Conservation (phyloP, 176 grass and related monocot species). For the Oryza officinalis region DNA sequence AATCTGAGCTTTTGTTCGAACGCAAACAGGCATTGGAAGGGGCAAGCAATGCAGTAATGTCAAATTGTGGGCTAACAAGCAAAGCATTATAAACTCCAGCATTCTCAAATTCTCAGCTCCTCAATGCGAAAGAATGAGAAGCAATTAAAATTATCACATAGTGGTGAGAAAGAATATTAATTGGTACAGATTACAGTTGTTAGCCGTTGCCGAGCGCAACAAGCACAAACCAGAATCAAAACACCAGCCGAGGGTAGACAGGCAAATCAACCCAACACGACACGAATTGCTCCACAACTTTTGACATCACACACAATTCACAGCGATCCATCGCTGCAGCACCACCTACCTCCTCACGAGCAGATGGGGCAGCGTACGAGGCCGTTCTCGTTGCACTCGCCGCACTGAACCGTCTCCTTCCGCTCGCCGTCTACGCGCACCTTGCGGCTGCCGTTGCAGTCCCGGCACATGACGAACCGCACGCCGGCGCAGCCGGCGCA, state of each 20-base stretch:
- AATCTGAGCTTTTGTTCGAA: neutral
- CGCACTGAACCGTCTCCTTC: conserved; percentile 68
- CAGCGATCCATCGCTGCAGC: conserved; percentile 1
- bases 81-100: neutral
- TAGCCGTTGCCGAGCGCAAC: conserved; percentile 46
- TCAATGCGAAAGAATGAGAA: conserved; percentile 4
- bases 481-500: conserved; percentile 87
- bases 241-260: conserved; percentile 52
- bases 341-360: conserved; percentile 13
- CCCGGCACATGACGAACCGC: conserved; percentile 91
- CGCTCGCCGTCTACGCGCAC: conserved; percentile 64
- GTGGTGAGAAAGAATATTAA: conserved; percentile 21
- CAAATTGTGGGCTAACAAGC: neutral
- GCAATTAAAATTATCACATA: conserved; percentile 29
- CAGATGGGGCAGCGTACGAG: conserved; percentile 91
- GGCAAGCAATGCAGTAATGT: neutral
- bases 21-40: neutral
- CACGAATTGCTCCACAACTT: conserved; percentile 11
- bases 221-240: conserved; percentile 24
- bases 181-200: conserved; percentile 36
- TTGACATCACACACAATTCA: neutral
- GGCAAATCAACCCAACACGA: conserved; percentile 59
- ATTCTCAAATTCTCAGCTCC: neutral
- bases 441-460: conserved; percentile 96
- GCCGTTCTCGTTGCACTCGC: conserved; percentile 90